Conservation (phyloP, 192 early-diverging fungal species). For the Jimgerdemannia lactiflua region DNA sequence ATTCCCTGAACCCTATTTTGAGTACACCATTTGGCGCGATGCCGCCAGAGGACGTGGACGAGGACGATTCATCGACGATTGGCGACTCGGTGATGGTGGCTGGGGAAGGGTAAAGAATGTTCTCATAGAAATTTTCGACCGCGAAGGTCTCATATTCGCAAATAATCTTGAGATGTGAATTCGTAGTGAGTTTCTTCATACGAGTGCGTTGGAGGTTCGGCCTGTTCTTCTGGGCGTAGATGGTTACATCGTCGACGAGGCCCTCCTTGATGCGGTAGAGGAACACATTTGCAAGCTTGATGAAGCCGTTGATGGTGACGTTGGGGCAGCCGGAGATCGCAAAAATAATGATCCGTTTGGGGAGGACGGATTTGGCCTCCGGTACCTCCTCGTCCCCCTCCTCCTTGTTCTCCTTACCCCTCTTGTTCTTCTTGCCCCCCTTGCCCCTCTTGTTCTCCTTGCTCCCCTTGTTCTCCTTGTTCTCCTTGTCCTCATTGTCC, state of each 20-base stretch:
- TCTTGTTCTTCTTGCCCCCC: too few species aligned
- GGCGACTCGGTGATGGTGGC: neutral
- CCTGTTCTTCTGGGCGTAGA: neutral
- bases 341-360: too few species aligned
- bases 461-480: too few species aligned
- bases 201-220: neutral
- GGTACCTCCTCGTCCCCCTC: too few species aligned
- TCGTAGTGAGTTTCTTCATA: neutral
- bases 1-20: neutral
- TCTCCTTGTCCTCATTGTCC: too few species aligned
- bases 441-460: too few species aligned
- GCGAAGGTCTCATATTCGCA: neutral
- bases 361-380: too few species aligned
- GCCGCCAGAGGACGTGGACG: neutral
- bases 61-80: neutral
- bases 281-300: neutral
- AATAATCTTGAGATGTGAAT: neutral
- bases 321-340: too few species aligned
- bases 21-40: neutral
- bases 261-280: neutral
- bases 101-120: neutral
- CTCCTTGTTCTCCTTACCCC: too few species aligned
- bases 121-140: neutral
- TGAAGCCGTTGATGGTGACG: too few species aligned
- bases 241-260: neutral